Evolutionary conservation across 1,284 basidiomycete species (phyloP).

Genomic region (Ceratobasidium sp.): DNA sequence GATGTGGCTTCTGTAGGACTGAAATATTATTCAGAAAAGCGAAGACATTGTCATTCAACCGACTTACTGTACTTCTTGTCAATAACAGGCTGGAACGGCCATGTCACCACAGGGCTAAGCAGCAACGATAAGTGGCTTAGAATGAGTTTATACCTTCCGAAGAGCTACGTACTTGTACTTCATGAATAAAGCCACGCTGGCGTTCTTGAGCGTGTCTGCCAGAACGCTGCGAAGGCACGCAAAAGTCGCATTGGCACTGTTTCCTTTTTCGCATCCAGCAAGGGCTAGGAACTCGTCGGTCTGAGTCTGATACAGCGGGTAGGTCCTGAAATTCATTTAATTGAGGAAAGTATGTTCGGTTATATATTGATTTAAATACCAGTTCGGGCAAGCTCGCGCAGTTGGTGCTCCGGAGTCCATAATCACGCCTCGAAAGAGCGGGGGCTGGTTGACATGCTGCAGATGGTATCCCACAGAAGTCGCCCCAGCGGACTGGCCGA

Average conservation of each 20-base stretch:
- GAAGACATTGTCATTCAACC: background rate
- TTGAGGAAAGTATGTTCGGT: background rate
- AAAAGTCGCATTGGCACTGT: conserved; percentile 6
- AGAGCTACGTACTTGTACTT: conserved; percentile 22
- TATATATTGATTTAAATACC: background rate
- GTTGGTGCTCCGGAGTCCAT: conserved; percentile 40
- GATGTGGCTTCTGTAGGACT: conserved; percentile 18
- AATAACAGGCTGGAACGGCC: conserved; percentile 39
- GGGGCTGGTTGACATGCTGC: background rate
- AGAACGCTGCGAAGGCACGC: conserved; percentile 16
- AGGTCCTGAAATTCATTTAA: conserved; percentile 18
- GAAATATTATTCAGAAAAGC: background rate
- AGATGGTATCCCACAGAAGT: conserved; percentile 36
- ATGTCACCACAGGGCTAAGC: conserved; percentile 17
- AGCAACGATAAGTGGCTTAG: background rate
- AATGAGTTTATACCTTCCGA: background rate
- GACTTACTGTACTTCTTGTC: conserved; percentile 37
- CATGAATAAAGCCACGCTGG: conserved; percentile 15
- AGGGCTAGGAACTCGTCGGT: conserved; percentile 30
- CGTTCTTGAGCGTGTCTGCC: conserved; percentile 6
- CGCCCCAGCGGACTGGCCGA: conserved; percentile 37
- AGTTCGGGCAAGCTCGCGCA: conserved; percentile 30
- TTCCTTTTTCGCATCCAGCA: conserved; percentile 3
- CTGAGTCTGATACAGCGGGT: conserved; percentile 34
- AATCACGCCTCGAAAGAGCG: conserved; percentile 25